These are phyloP conservation scores for Emergomyces orientalis DNA, from an alignment of 2,329 filamentous ascomycete species.

Conservation along the genomic window DNA sequence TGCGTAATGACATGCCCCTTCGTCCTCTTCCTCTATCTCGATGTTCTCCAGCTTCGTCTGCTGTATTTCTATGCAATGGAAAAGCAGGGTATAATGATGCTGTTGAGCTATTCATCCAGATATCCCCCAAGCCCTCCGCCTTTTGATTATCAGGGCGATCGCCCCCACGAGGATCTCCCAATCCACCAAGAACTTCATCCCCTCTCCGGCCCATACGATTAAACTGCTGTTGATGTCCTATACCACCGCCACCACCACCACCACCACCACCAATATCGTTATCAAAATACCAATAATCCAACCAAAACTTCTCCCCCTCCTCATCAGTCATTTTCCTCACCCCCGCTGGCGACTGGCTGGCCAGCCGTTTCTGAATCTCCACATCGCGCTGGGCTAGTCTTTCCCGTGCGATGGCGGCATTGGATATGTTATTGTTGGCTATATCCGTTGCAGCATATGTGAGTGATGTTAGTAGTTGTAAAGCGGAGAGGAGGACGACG, in stretches of 20 bases:
- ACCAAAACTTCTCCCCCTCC: slow-evolving; percentile 41
- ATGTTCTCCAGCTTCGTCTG: not conserved
- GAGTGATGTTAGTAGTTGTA: not conserved
- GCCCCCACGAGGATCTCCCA: not conserved
- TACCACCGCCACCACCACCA: not conserved
- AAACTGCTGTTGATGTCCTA: not conserved
- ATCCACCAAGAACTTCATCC: not conserved
- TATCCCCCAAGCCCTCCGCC: not conserved
- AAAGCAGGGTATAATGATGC: slow-evolving; percentile 17
- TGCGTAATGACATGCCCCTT: not conserved
- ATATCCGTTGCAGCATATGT: not conserved
- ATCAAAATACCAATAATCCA: slow-evolving; percentile 37
- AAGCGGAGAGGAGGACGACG: not conserved
- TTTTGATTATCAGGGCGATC: not conserved
- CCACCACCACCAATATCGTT: not conserved
- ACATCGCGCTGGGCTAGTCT: slow-evolving; percentile 10
- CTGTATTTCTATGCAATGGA: slow-evolving; percentile 16
- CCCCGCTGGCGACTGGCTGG: slow-evolving; percentile 20
- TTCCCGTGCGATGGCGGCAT: not conserved
- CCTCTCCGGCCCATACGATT: no score
- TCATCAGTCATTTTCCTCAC: slow-evolving; percentile 40
- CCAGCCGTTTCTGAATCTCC: slow-evolving; percentile 25
- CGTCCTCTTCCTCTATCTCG: not conserved
- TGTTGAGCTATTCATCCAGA: slow-evolving; percentile 10
- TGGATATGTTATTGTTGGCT: not conserved